phyloP scores from a whole-genome alignment of 2,329 filamentous ascomycete genomes.

The Epichloe sp. region DNA sequence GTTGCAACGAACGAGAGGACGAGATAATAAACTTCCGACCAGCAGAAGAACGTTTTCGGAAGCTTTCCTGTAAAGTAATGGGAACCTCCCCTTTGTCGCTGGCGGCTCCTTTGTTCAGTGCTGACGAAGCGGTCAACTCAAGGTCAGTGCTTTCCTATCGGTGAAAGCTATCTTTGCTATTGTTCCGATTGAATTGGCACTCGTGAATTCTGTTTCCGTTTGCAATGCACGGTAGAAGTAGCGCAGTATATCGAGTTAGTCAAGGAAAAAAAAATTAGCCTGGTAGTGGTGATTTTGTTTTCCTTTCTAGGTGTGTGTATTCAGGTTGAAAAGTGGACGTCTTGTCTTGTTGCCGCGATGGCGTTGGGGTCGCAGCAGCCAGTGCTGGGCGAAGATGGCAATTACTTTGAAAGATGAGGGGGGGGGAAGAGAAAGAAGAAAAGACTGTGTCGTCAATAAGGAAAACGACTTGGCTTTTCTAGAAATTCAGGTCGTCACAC shows the following conservation, averaged over 20 bases:
- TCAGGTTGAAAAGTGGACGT: neutral
- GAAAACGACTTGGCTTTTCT: neutral
- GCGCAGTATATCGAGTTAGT: neutral
- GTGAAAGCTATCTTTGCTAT: neutral
- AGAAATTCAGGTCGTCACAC: neutral
- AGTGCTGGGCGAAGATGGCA: neutral
- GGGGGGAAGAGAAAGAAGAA: neutral
- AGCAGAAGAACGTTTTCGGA: constrained; percentile 6
- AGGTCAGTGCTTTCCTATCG: neutral
- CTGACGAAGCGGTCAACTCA: neutral
- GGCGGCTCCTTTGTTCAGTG: constrained; percentile 1
- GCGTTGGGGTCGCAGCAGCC: neutral
- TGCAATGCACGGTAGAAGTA: neutral
- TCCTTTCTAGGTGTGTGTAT: no score
- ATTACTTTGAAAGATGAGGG: neutral
- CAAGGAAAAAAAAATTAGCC: no score
- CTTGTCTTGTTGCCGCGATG: neutral
- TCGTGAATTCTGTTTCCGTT: neutral
- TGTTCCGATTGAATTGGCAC: neutral
- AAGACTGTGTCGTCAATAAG: neutral
- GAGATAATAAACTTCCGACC: constrained; percentile 5
- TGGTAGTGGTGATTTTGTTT: no score
- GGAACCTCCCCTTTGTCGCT: neutral
- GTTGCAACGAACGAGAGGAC: neutral
- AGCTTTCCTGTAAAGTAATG: neutral